These are phyloP conservation scores for Fonsecaea pugnacius DNA, from an alignment of 2,329 filamentous ascomycete species.

Conservation along the genomic window DNA sequence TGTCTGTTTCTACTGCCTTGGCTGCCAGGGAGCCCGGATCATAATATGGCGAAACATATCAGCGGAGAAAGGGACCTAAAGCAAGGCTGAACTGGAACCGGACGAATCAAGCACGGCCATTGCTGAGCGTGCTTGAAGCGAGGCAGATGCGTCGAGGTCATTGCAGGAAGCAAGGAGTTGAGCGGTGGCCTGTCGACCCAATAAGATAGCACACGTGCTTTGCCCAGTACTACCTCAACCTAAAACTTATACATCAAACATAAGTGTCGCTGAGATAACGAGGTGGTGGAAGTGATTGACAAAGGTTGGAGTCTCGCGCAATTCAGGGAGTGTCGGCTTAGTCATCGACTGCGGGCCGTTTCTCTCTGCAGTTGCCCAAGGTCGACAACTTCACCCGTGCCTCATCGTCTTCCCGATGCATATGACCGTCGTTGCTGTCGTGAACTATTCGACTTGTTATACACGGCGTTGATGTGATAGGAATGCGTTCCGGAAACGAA, in stretches of 20 bases:
- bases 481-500: no score
- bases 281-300: not conserved
- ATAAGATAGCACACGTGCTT: not conserved
- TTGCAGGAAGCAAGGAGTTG: not conserved
- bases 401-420: not conserved
- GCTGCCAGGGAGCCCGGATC: not conserved
- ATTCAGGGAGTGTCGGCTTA: not conserved
- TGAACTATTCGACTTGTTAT: no score
- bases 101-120: constrained; percentile 13
- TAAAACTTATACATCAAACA: not conserved
- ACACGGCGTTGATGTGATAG: no score
- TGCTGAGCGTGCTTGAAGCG: constrained; percentile 17
- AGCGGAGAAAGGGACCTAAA: not conserved
- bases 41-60: not conserved
- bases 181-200: not conserved
- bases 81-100: not conserved
- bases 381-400: not conserved
- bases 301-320: not conserved
- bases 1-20: not conserved
- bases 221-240: not conserved
- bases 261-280: not conserved
- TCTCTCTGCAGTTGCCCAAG: no score
- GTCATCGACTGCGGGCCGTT: not conserved
- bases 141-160: not conserved
- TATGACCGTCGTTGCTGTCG: not conserved